phyloP scores from a whole-genome alignment of 176 grass and related monocot genomes.

The Avena insularis region DNA sequence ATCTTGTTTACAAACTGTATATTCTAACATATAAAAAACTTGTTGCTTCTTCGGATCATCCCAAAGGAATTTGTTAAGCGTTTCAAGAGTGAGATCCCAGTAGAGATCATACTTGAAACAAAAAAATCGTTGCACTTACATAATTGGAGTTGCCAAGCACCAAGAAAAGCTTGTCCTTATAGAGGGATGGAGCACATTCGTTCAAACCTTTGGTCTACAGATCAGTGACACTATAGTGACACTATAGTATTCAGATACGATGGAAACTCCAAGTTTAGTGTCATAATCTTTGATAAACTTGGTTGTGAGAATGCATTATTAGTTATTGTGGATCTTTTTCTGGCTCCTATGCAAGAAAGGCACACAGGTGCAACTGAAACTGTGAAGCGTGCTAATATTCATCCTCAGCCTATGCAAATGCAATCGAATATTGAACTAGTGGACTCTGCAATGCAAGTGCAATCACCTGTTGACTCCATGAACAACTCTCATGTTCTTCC shows the following conservation, averaged over 20 bases:
- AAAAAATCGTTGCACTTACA: neutral
- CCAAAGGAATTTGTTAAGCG: slow-evolving; percentile 1
- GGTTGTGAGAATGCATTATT: slow-evolving; percentile 6
- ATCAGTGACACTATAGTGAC: slow-evolving; percentile 9
- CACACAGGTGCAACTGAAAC: neutral
- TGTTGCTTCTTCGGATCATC: neutral
- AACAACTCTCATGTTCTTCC: neutral
- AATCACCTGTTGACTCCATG: neutral
- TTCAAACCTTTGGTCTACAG: slow-evolving; percentile 1
- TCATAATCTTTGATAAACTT: slow-evolving; percentile 5
- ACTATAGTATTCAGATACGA: neutral
- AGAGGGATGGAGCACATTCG: neutral
- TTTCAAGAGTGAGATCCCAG: neutral
- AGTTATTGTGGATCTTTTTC: neutral
- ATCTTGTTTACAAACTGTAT: neutral
- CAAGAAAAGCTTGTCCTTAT: neutral
- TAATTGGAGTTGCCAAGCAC: neutral
- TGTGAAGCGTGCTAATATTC: neutral
- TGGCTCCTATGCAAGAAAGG: neutral
- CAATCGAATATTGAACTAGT: neutral
- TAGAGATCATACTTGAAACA: slow-evolving; percentile 5
- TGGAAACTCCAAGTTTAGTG: neutral
- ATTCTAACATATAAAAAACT: neutral
- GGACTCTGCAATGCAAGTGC: neutral
- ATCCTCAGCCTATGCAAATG: neutral